Percentiles rank a stretch among this genome's conserved stretches.
phyloP scores from a whole-genome alignment of 805 yeast genomes.

The Metschnikowia hibisci region DNA sequence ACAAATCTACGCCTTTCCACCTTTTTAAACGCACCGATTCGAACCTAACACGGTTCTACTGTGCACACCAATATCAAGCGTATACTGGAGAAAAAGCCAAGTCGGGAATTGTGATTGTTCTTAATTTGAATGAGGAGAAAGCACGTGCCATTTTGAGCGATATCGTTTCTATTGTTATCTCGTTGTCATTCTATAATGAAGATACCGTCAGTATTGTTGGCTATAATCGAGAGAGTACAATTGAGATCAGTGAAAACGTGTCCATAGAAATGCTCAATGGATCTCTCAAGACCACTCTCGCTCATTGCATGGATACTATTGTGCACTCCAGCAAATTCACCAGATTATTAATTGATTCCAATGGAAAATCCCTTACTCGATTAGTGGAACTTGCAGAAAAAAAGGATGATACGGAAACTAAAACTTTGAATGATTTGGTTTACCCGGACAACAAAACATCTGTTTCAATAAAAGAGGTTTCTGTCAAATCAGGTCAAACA shows the following conservation, averaged over 20 bases:
- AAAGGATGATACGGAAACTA: background rate
- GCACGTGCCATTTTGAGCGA: conserved; percentile 28
- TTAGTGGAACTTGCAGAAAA: background rate
- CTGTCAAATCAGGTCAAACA: background rate
- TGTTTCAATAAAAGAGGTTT: background rate
- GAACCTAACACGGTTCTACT: conserved; percentile 46
- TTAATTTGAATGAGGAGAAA: conserved; percentile 50
- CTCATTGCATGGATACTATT: conserved; percentile 19
- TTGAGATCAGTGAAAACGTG: conserved; percentile 23
- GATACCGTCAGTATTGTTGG: conserved; percentile 15
- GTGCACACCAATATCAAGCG: conserved; percentile 61
- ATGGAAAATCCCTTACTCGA: conserved; percentile 3
- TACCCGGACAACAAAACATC: background rate
- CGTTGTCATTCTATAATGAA: conserved; percentile 40
- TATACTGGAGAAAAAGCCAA: conserved; percentile 54
- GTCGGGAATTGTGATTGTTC: conserved; percentile 61
- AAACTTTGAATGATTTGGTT: background rate
- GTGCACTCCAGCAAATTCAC: conserved; percentile 24
- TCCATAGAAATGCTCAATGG: conserved; percentile 19
- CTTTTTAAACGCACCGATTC: conserved; percentile 52
- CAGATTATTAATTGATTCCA: conserved; percentile 12
- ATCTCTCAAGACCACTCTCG: conserved; percentile 22
- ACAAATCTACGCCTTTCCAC: conserved; percentile 83
- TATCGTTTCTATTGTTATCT: conserved; percentile 46
- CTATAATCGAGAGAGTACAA: conserved; percentile 10